phyloP scores from a whole-genome alignment of 345 rosid species.

The Lepidium africanum region DNA sequence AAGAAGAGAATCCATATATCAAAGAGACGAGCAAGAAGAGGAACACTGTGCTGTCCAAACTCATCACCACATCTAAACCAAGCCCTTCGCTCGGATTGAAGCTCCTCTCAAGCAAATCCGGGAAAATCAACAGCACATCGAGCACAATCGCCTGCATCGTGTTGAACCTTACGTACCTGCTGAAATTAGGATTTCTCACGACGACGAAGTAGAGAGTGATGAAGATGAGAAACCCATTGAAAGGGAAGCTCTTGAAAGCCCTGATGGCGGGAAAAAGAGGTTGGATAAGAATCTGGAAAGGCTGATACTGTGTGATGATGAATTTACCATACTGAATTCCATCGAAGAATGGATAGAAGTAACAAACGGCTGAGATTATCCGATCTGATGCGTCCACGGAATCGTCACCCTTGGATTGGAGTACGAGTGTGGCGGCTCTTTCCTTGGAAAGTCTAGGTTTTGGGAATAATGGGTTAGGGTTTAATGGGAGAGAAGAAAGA shows the following conservation, averaged over 20 bases:
- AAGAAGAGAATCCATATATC: constrained; percentile 80
- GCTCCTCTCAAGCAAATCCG: constrained; percentile 85
- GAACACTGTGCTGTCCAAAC: constrained; percentile 88
- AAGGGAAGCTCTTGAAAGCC: constrained; percentile 80
- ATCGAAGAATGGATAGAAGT: constrained; percentile 92
- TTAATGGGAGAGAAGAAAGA: constrained; percentile 23
- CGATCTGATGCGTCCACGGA: constrained; percentile 81
- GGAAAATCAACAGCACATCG: constrained; percentile 81
- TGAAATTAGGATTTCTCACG: constrained; percentile 74
- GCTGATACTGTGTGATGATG: constrained; percentile 61
- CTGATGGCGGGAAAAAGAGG: constrained; percentile 76
- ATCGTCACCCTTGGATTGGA: constrained; percentile 46
- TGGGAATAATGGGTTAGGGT: neutral
- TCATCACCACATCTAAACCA: constrained; percentile 88
- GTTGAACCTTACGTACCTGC: constrained; percentile 95
- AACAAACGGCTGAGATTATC: constrained; percentile 75
- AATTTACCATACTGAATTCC: constrained; percentile 88
- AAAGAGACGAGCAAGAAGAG: constrained; percentile 76
- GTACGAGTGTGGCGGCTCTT: constrained; percentile 19
- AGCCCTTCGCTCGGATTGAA: constrained; percentile 71
- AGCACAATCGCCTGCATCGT: constrained; percentile 96
- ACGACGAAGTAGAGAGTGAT: constrained; percentile 79
- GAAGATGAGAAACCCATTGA: constrained; percentile 74
- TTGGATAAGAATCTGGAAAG: constrained; percentile 58
- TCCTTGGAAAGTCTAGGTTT: constrained; percentile 13